Conservation (phyloP, 2,329 filamentous ascomycete genomes). For the Colletotrichum costaricense region DNA sequence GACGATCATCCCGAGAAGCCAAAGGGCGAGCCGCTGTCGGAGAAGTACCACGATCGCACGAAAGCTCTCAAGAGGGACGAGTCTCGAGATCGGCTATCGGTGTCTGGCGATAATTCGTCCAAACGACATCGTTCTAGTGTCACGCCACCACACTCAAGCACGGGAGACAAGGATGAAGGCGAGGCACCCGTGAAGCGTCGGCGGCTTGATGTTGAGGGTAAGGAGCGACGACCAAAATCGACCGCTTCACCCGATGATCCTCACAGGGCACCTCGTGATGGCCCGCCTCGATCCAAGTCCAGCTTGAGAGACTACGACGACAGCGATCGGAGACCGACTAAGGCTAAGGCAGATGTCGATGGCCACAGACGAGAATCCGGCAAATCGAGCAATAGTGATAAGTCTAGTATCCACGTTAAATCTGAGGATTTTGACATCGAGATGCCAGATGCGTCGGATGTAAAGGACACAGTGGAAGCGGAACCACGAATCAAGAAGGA, state of each 20-base stretch:
- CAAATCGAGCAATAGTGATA: constrained; percentile 56
- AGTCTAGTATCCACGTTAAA: constrained; percentile 65
- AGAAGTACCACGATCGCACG: constrained; percentile 69
- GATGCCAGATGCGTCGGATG: constrained; percentile 61
- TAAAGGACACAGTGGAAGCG: constrained; percentile 42
- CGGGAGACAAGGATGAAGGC: constrained; percentile 62
- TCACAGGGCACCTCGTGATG: constrained; percentile 37
- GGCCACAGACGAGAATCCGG: constrained; percentile 55
- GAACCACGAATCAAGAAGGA: constrained; percentile 48
- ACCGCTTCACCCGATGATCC: constrained; percentile 59
- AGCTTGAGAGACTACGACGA: constrained; percentile 56
- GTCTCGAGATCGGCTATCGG: constrained; percentile 64
- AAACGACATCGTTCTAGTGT: constrained; percentile 71
- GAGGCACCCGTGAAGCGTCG: constrained; percentile 67
- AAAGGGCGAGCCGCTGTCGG: constrained; percentile 54
- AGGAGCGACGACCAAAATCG: constrained; percentile 60
- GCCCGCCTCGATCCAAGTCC: constrained; percentile 42
- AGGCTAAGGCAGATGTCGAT: constrained; percentile 48
- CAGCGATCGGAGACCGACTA: constrained; percentile 41
- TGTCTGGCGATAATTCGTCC: constrained; percentile 61
- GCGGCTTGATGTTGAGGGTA: constrained; percentile 65
- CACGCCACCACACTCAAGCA: constrained; percentile 66
- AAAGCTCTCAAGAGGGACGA: constrained; percentile 72
- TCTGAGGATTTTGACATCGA: constrained; percentile 67
- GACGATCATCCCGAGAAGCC: constrained; percentile 63